phyloP scores from a whole-genome alignment of 371 early-diverging fungal species.

The Mortierella sp. region DNA sequence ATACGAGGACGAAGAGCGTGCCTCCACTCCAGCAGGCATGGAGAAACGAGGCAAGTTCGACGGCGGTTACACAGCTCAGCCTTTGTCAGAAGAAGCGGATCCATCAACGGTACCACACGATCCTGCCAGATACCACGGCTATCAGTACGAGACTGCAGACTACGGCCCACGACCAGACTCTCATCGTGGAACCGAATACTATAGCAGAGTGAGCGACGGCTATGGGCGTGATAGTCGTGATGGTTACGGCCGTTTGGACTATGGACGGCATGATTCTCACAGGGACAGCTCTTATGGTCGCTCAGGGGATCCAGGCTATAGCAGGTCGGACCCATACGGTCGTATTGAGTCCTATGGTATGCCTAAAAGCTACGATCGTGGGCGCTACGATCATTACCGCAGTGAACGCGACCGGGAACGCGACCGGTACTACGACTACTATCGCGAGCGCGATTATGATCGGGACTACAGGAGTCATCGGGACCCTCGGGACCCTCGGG shows the following conservation, averaged over 20 bases:
- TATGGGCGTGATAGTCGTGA: slow-evolving; percentile 42
- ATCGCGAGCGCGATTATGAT: slow-evolving; percentile 45
- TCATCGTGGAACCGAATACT: slow-evolving; percentile 36
- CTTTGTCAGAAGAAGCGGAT: slow-evolving; percentile 19
- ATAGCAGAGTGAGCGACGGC: slow-evolving; percentile 19
- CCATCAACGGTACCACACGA: slow-evolving; percentile 10
- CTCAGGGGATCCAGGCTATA: slow-evolving; percentile 25
- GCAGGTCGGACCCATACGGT: slow-evolving; percentile 38
- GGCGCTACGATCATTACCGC: slow-evolving; percentile 47
- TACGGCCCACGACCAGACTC: slow-evolving; percentile 29
- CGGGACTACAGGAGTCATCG: slow-evolving; percentile 43
- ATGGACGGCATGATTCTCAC: slow-evolving; percentile 36
- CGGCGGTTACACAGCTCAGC: slow-evolving; percentile 5
- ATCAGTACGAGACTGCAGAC: slow-evolving; percentile 38
- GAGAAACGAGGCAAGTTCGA: slow-evolving; percentile 52
- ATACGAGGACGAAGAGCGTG: slow-evolving; percentile 50
- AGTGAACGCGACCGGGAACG: slow-evolving; percentile 51
- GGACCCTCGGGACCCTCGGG: slow-evolving; percentile 32
- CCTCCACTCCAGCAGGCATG: slow-evolving; percentile 52
- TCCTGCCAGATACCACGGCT: slow-evolving; percentile 13
- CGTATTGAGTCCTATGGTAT: slow-evolving; percentile 36
- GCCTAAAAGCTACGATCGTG: slow-evolving; percentile 45
- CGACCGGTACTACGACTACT: slow-evolving; percentile 47
- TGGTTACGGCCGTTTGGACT: slow-evolving; percentile 34
- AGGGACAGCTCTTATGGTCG: slow-evolving; percentile 47